Evolutionary conservation across 192 early-diverging fungal genomes (phyloP).

Genomic region (Podila epicladia): DNA sequence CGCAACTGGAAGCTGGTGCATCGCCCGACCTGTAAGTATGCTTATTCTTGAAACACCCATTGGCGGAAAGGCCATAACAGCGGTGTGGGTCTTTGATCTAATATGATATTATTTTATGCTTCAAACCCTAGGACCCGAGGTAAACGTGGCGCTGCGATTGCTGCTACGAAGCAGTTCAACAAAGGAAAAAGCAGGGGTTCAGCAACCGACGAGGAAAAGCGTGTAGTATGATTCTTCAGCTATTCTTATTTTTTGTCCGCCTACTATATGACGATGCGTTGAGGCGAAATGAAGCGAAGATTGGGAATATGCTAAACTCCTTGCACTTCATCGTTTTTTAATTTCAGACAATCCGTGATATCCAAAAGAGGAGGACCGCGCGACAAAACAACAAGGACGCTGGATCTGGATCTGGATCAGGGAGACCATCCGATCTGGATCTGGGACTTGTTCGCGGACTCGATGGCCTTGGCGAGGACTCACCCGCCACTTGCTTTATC

Average conservation of each 20-base stretch:
- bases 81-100: slow-evolving; percentile 9
- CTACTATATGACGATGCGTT: too few relatives aligned
- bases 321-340: background rate
- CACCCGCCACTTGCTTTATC: slow-evolving; percentile 68
- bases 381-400: slow-evolving; percentile 30
- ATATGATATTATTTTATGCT: slow-evolving; percentile 7
- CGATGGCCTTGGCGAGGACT: slow-evolving; percentile 29
- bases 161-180: slow-evolving; percentile 60
- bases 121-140: slow-evolving; percentile 34
- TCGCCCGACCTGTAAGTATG: slow-evolving; percentile 1
- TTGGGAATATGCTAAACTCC: background rate
- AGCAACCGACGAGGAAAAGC: slow-evolving; percentile 33
- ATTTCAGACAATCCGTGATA: slow-evolving; percentile 31
- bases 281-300: background rate
- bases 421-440: slow-evolving; percentile 9
- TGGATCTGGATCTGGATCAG: slow-evolving; percentile 1
- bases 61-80: background rate
- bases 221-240: slow-evolving; percentile 14
- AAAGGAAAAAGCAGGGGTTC: slow-evolving; percentile 53
- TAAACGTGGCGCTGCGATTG: slow-evolving; percentile 66
- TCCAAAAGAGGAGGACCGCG: slow-evolving; percentile 35
- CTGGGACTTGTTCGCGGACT: slow-evolving; percentile 11
- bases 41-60: background rate
- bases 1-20: slow-evolving; percentile 46
- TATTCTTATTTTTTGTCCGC: too few relatives aligned